phyloP scores from a whole-genome alignment of 768 basidiomycete genomes.

The Cystofilobasidium macerans region DNA sequence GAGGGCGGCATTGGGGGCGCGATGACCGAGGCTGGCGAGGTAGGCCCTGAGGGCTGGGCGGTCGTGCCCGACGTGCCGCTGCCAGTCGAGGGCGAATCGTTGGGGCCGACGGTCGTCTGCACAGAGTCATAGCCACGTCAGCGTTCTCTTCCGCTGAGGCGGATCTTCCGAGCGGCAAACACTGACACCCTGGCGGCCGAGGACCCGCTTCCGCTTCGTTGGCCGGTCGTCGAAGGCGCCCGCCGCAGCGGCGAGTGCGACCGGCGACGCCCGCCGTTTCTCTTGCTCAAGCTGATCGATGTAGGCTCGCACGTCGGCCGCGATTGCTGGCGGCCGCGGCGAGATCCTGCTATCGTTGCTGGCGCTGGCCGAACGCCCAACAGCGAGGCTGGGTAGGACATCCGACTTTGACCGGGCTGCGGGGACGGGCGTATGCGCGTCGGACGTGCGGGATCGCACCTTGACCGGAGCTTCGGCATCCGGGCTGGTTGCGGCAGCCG shows the following conservation, averaged over 20 bases:
- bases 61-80: background rate
- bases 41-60: background rate
- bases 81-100: background rate
- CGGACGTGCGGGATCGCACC: background rate
- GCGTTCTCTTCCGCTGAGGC: no score
- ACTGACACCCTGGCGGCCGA: constrained; percentile 9
- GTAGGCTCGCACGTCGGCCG: constrained; percentile 3
- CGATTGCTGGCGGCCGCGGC: background rate
- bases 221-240: background rate
- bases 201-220: constrained; percentile 9
- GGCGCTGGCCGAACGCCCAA: background rate
- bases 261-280: background rate
- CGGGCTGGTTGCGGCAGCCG: background rate
- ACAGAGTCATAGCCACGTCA: no score
- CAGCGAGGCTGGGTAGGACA: background rate
- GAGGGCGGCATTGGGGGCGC: background rate
- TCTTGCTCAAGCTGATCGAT: background rate
- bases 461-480: background rate
- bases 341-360: background rate
- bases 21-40: background rate
- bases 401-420: background rate
- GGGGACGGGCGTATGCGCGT: background rate
- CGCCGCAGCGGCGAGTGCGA: background rate
- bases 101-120: background rate
- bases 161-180: no score